These are phyloP conservation scores for Sclerotinia sclerotiorum DNA, from an alignment of 2,329 filamentous ascomycete species.

Conservation along the genomic window DNA sequence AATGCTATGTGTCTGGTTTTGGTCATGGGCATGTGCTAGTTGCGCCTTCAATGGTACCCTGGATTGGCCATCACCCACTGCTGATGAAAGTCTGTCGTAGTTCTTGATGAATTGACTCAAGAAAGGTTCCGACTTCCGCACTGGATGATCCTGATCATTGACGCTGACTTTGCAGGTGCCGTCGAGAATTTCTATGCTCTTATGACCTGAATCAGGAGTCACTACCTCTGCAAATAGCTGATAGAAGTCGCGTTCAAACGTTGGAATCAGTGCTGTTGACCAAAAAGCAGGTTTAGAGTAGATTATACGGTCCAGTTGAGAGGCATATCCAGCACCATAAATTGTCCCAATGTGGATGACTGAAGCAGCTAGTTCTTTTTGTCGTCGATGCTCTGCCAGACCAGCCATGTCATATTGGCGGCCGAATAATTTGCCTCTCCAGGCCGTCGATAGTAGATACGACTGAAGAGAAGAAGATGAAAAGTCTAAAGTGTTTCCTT, in stretches of 20 bases:
- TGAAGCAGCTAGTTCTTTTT: conserved; percentile 46
- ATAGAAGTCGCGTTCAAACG: conserved; percentile 46
- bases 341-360: conserved; percentile 55
- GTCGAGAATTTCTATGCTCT: no score
- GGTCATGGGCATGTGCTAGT: neutral
- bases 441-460: conserved; percentile 38
- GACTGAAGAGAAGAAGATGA: conserved; percentile 44
- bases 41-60: neutral
- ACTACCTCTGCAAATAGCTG: conserved; percentile 47
- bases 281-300: no score
- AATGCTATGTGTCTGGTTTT: neutral
- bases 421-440: conserved; percentile 43
- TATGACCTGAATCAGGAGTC: conserved; percentile 18
- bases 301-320: no score
- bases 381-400: conserved; percentile 44
- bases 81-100: neutral
- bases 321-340: no score
- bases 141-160: no score
- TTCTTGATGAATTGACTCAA: neutral
- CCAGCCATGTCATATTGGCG: conserved; percentile 48
- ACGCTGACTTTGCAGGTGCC: no score
- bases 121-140: neutral
- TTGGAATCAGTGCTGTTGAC: no score
- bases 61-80: neutral
- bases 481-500: conserved; percentile 43